Base-by-base conservation (phyloP, 2,329 filamentous ascomycete genomes). In the Pyricularia sp. region DNA sequence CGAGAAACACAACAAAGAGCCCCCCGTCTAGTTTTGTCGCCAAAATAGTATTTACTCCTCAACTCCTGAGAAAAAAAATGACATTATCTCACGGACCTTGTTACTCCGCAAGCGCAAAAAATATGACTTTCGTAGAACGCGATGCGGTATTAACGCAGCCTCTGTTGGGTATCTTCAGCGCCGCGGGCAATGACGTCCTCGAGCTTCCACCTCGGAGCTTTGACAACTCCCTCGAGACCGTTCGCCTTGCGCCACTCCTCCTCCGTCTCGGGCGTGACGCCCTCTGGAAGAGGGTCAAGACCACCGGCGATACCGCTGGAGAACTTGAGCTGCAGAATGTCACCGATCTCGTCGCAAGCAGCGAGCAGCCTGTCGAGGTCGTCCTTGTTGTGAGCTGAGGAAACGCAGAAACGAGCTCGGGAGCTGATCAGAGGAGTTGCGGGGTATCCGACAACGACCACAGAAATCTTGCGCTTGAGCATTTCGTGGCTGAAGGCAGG, bases 401-500 rank as follows among this genome's bases (percentile, higher is more conserved):
- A 97, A 68, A 99, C 89, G 78, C 95, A 99, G 87, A 99, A 97
- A 65, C 95, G 91, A 67, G 93, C 95, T 72, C 95, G 91, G 25
- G 94, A 97, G 71, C 92, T 96, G 74, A 98, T 96, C 64, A 99
- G 86, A 1, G 95, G 95, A 2, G 95, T 99, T 10, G 94, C 95
- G 6, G 95, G 95, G 78, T 99, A 99, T 68, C 94, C 95, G 71
- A 99, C 95, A 64, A 99, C 92, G 58, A 99, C 95, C 67, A 98
- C 92, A 0, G 94, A 95, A 74, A 99, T 98, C 80, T 97, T 98
- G 76, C 95, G 92, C 81, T 92, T 92, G 70, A 98, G 87, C 95
- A 99, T 98, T 79, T 98, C 95, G 78, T 97, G 95, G 66, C 93
- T 97, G 80, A 99, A 99, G 70, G 95, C 94, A 4, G 94, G 92